Evolutionary conservation across 2,329 filamentous ascomycete genomes (phyloP).

Genomic region (Nemania diffusa): DNA sequence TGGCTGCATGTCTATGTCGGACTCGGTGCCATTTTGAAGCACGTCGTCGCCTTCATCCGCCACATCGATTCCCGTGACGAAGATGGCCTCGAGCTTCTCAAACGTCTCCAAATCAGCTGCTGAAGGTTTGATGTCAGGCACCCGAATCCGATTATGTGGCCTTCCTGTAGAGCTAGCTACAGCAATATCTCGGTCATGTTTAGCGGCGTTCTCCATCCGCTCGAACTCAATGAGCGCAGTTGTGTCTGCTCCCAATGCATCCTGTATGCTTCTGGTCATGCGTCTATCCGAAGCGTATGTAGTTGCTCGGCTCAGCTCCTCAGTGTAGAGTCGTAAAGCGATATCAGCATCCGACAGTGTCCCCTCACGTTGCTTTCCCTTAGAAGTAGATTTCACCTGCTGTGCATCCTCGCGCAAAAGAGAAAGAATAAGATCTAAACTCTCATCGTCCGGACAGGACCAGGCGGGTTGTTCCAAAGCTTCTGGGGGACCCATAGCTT

Average conservation of each 20-base stretch:
- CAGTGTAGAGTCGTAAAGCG: conserved; percentile 35
- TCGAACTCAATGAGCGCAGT: conserved; percentile 30
- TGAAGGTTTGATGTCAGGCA: not conserved
- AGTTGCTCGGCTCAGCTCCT: conserved; percentile 35
- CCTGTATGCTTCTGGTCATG: conserved; percentile 42
- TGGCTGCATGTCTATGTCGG: conserved; percentile 2
- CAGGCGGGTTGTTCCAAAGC: conserved; percentile 8
- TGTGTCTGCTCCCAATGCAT: conserved; percentile 37
- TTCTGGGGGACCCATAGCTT: conserved; percentile 11
- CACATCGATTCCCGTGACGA: conserved; percentile 26
- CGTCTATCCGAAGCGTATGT: conserved; percentile 34
- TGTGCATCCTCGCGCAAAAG: conserved; percentile 21
- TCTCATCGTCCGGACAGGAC: conserved; percentile 26
- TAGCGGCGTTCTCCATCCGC: conserved; percentile 30
- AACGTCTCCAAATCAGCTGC: conserved; percentile 25
- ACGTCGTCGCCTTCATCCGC: not conserved
- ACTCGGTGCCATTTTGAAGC: not conserved
- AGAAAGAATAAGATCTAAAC: conserved; percentile 20
- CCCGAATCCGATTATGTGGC: not conserved
- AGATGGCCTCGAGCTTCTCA: conserved; percentile 34
- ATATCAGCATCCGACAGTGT: conserved; percentile 35
- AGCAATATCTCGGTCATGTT: conserved; percentile 31
- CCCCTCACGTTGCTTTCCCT: conserved; percentile 40
- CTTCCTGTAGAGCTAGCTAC: conserved; percentile 11
- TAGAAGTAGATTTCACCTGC: conserved; percentile 10